Evolutionary conservation across 139 green algal species (phyloP).

Genomic region (Coelastrella sp.): DNA sequence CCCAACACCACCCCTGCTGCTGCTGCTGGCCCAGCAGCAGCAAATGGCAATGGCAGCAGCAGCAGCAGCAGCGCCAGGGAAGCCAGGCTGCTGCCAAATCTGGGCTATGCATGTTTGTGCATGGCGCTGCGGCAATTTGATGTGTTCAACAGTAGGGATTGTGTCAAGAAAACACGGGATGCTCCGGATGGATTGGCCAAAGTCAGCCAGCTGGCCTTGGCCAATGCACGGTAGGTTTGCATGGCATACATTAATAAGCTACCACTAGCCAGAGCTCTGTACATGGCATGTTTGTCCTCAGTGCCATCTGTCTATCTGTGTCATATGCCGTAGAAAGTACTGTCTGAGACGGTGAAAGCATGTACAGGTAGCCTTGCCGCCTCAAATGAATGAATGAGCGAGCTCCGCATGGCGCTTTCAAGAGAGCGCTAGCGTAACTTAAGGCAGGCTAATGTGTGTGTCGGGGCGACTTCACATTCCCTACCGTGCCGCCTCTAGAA

Average conservation of each 20-base stretch:
- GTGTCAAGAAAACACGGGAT: slow-evolving; percentile 50
- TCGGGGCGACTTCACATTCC: too few species aligned
- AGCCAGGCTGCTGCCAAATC: slow-evolving; percentile 64
- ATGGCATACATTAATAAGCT: not conserved
- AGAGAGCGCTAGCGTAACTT: too few species aligned
- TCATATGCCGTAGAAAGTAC: too few species aligned
- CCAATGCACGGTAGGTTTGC: slow-evolving; percentile 57
- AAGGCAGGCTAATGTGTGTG: too few species aligned
- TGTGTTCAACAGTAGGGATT: slow-evolving; percentile 49
- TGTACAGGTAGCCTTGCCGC: too few species aligned
- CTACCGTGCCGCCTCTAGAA: too few species aligned
- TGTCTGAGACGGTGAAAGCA: too few species aligned
- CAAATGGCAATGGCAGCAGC: not conserved
- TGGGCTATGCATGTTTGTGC: slow-evolving; percentile 83
- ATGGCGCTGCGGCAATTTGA: slow-evolving; percentile 60
- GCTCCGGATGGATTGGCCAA: slow-evolving; percentile 56
- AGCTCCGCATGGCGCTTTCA: too few species aligned
- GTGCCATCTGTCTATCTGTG: too few species aligned
- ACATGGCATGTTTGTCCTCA: too few species aligned
- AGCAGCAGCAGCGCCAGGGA: not conserved
- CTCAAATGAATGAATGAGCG: too few species aligned
- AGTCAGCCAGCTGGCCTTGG: slow-evolving; percentile 67
- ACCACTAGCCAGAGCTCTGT: too few species aligned
- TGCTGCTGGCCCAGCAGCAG: slow-evolving; percentile 12
- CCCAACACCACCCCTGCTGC: not conserved